Evolutionary conservation across 2,329 filamentous ascomycete species (phyloP).

Genomic region (Keithomyces neogunnii): DNA sequence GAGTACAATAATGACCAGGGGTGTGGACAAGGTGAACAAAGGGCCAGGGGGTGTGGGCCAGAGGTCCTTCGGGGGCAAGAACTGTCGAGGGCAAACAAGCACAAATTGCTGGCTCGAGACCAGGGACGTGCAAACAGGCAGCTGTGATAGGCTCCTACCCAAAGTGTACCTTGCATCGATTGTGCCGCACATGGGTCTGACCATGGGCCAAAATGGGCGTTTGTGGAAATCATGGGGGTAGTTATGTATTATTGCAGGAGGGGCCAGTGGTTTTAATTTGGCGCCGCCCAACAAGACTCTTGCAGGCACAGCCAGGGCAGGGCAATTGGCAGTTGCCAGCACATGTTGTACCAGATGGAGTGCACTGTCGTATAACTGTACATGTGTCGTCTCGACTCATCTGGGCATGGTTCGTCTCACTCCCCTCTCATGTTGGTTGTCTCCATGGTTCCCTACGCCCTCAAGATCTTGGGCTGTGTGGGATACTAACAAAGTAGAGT

Average conservation of each 20-base stretch:
- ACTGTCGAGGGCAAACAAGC: background rate
- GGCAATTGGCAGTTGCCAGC: too few species aligned
- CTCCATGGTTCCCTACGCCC: too few species aligned
- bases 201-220: too few species aligned
- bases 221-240: background rate
- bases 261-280: constrained; percentile 6
- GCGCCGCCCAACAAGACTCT: background rate
- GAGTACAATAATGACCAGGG: background rate
- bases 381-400: too few species aligned
- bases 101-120: background rate
- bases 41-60: constrained; percentile 1
- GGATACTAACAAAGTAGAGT: too few species aligned
- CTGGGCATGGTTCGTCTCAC: too few species aligned
- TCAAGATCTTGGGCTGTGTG: too few species aligned
- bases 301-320: too few species aligned
- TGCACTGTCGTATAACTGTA: too few species aligned
- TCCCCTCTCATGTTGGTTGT: too few species aligned
- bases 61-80: background rate
- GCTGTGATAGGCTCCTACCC: background rate
- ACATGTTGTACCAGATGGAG: too few species aligned
- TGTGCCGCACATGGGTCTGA: background rate
- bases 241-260: background rate
- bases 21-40: background rate
- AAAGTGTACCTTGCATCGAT: constrained; percentile 8
- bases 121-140: background rate